A percentile compares a stretch with the other conserved stretches of the same genome.
Evolutionary conservation across 2,329 filamentous ascomycete genomes (phyloP).

Genomic region (Metarhizium guizhouense): DNA sequence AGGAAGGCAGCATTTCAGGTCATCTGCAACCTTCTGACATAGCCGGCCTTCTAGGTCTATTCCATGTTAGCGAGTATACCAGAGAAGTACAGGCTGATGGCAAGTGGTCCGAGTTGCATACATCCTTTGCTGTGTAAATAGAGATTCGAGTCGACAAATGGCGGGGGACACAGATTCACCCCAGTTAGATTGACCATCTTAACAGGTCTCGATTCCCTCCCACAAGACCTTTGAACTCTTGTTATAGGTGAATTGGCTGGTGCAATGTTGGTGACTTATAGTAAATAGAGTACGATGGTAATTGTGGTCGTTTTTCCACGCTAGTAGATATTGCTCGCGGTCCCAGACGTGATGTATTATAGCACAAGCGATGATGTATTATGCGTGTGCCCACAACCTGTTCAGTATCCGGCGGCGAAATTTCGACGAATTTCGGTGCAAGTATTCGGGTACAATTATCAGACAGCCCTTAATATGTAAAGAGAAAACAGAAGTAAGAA

Average conservation of each 20-base stretch:
- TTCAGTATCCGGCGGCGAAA: not conserved
- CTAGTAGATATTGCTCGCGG: not conserved
- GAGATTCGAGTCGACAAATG: conserved; percentile 56
- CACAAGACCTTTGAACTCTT: not conserved
- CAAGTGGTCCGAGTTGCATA: conserved; percentile 26
- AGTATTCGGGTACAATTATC: not conserved
- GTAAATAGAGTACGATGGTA: not conserved
- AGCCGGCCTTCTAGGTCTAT: conserved; percentile 50
- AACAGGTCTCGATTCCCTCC: not conserved
- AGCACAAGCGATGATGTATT: not conserved
- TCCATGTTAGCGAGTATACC: not conserved
- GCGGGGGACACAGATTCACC: conserved; percentile 48
- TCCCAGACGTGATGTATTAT: not conserved
- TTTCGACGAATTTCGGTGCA: not conserved
- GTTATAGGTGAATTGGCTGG: not conserved
- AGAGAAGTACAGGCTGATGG: conserved; percentile 5
- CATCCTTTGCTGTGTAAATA: conserved; percentile 58
- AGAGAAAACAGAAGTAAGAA: not conserved
- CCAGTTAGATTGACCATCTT: conserved; percentile 29
- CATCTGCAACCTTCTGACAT: conserved; percentile 38
- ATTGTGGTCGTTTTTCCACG: not conserved
- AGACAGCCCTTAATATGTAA: not conserved
- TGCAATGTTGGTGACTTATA: not conserved
- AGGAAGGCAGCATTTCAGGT: conserved; percentile 71
- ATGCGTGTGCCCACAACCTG: not conserved